Percentiles rank a stretch among this genome's conserved stretches.
These are phyloP conservation scores for Amanita muscaria DNA, from an alignment of 768 basidiomycete genomes.

Conservation along the genomic window DNA sequence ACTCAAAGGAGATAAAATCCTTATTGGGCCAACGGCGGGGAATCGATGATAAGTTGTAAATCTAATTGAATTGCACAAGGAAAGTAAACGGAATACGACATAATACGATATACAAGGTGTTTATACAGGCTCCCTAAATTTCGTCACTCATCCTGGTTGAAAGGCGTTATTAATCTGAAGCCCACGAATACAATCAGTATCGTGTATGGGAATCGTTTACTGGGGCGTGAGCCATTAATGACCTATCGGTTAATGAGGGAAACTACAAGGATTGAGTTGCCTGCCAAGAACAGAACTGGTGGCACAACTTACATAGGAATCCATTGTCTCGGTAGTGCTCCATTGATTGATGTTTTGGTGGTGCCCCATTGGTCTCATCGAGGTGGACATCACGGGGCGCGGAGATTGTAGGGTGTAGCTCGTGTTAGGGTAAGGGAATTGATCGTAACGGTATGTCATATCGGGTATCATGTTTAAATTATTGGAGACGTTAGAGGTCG, in stretches of 20 bases:
- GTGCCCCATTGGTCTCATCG: slow-evolving; percentile 42
- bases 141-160: neutral
- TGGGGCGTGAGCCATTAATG: slow-evolving; percentile 29
- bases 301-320: slow-evolving; percentile 52
- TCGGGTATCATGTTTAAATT: slow-evolving; percentile 54
- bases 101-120: neutral
- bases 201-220: slow-evolving; percentile 33
- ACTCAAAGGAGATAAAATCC: no score
- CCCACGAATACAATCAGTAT: slow-evolving; percentile 27
- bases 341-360: slow-evolving; percentile 44
- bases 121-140: slow-evolving; percentile 5
- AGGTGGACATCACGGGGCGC: slow-evolving; percentile 29
- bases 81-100: no score
- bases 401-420: slow-evolving; percentile 24
- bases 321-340: slow-evolving; percentile 50
- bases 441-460: slow-evolving; percentile 49
- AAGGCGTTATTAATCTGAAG: neutral
- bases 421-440: slow-evolving; percentile 31
- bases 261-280: slow-evolving; percentile 13
- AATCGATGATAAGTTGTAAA: no score
- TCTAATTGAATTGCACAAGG: no score
- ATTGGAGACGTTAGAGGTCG: slow-evolving; percentile 32
- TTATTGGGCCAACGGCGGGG: neutral
- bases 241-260: slow-evolving; percentile 26
- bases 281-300: neutral